Base-by-base conservation (phyloP, 306 rosid species). In the Quercus parvula region DNA sequence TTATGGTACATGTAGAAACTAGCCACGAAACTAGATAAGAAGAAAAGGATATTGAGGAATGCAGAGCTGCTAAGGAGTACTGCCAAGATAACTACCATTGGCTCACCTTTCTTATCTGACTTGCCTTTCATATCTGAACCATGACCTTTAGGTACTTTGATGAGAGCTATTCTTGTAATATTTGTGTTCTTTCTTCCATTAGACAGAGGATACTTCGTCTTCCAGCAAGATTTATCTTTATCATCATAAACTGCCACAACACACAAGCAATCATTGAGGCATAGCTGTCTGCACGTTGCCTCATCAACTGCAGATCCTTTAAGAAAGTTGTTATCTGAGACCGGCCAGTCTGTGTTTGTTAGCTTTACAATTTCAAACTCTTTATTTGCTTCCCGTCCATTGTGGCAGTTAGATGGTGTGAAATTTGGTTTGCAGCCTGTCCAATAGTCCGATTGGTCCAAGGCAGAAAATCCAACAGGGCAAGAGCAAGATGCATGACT, bases 61-160 rank as follows among this genome's bases (percentile, higher is more conserved):
- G 63, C 78, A 5, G 78, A 85, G 78, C 81, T 70, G 5, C 88
- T 80, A n/a, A 85, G 77, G 1, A 85, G 75, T 62, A 85, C 61
- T 24, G 63, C 77, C 56, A 31, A 44, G 35, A 70, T 71, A 35
- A 77, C 61, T 9, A 83, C n/a, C 10, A 55, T 38, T 38, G 11
- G 11, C 46, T 38, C 11, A 2, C 46, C 46, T 38, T 38, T 38
- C 46, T 38, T 38, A 18, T 10, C 15, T 10, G 75, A 64, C 70
- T n/a, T 38, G 41, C 68, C 63, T 67, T 67, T 44, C 46, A 14
- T 19, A 33, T 4, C 6, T 8, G 28, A 25, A 18, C 41, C 70
- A 57, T 22, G 41, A 41, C 20, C 51, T 75, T 27, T 75, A 14
- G 79, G 71, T 38, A 80, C 24, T 24, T 74, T 67, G 5, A 80